Evolutionary conservation across 768 basidiomycete species (phyloP), one percentile per base, ranked within the genome.

Genomic region (Glaciozyma martinii): DNA sequence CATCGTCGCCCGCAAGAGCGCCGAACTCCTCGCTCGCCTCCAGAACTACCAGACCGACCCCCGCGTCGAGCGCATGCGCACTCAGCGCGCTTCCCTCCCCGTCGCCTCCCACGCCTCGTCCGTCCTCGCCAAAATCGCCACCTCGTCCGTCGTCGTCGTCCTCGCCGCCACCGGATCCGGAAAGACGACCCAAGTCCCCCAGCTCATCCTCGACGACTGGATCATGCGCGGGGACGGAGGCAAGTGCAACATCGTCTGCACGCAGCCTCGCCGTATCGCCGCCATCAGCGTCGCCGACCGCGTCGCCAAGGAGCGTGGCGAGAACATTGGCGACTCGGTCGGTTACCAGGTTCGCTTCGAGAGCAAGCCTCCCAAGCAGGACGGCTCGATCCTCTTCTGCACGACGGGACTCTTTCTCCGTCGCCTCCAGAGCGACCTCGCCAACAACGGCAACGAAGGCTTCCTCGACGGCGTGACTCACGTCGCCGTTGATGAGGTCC

Each of bases 341-440:
- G 93, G 93, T 4, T 95, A 94, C 75, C 89, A 90, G 73, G 90
- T 95, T 53, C 85, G 93, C 27, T 94, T 95, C 74, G 92, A 95
- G 68, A 78, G 83, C 55, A 88, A 85, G 71, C 78, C 82, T 2
- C 91, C 93, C 18, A 81, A 87, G 69, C 81, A 83, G 19, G 81
- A 91, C 75, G 93, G 92, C 3, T 86, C 84, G 43, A 82, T 95
- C 75, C 89, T 89, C 3, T 97, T 92, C 77, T 93, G 89, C 78
- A 97, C 93, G 9, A 90, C 88, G 25, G 93, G 92, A 55, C 82
- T 93, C 61, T 88, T 97, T 77, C 80, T 95, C 66, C 89, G 87
- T 73, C 81, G 86, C 63, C 82, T 95, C 76, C 93, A 95, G 76
- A 81, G 83, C 4, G 83, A 85, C 21, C 61, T 74, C 76, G 83